phyloP scores from a whole-genome alignment of 352 stramenopile species.

The Pythium grandisporangium region DNA sequence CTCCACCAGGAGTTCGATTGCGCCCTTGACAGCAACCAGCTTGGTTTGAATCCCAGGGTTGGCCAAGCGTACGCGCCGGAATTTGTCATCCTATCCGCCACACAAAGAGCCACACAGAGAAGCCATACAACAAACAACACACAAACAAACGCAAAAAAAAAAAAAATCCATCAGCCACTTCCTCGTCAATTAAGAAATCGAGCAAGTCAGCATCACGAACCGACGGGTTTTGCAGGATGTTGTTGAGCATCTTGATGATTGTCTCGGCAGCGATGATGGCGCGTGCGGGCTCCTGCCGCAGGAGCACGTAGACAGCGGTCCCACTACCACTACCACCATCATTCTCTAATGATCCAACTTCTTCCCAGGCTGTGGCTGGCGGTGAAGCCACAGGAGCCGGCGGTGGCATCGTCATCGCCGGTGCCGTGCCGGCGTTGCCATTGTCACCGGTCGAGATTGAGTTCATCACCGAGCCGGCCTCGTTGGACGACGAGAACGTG shows the following conservation, averaged over 20 bases:
- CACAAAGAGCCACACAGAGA: neutral
- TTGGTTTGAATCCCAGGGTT: slow-evolving; percentile 58
- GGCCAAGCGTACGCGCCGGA: slow-evolving; percentile 49
- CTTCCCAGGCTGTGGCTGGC: neutral
- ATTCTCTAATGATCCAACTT: slow-evolving; percentile 5
- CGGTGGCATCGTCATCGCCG: slow-evolving; percentile 4
- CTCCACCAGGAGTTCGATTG: slow-evolving; percentile 47
- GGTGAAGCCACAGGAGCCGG: slow-evolving; percentile 12
- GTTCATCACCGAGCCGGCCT: slow-evolving; percentile 47
- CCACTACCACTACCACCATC: too few species aligned
- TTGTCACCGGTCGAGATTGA: slow-evolving; percentile 18
- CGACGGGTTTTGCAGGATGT: slow-evolving; percentile 52
- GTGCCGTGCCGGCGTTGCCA: neutral
- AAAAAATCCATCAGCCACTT: neutral
- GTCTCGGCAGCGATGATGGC: slow-evolving; percentile 53
- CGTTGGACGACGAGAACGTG: slow-evolving; percentile 52
- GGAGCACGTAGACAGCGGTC: slow-evolving; percentile 58
- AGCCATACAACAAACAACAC: too few species aligned
- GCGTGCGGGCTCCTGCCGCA: slow-evolving; percentile 32
- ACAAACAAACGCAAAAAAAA: neutral
- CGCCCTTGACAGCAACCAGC: slow-evolving; percentile 41
- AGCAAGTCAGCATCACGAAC: slow-evolving; percentile 10
- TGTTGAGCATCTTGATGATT: slow-evolving; percentile 62
- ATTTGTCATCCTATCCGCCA: slow-evolving; percentile 48
- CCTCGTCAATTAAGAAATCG: neutral